Base-by-base conservation (phyloP, 352 stramenopile genomes). In the Pythium dissimile region DNA sequence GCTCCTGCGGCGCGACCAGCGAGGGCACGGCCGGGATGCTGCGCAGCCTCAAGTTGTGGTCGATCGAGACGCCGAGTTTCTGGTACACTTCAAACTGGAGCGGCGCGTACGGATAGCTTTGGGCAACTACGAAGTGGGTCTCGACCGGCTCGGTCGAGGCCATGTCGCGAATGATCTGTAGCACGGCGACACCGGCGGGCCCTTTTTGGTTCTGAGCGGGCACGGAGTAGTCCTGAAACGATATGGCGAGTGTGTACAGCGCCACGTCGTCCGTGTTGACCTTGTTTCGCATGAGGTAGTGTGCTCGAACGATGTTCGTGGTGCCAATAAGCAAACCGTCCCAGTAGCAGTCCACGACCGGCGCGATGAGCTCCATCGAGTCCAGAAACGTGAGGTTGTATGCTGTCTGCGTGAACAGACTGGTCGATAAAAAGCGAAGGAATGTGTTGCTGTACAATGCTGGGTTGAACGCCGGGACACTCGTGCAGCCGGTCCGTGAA, bases 261-360 rank as follows among this genome's bases (percentile, higher is more conserved):
- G 35, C 45, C 26, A 67, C 43, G 34, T 60, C 39, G 9, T 64
- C 41, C 0, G 24, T 9, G 38, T 21, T 51, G 0, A 23, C 4
- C 8, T 44, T 39, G 20, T 16, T 39, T 16, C 58, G 56, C 31
- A 66, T 37, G 18, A 71, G 39, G 21, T 57, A 67, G 31, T 50
- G 53, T 18, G 60, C 38, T 8, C 49, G 30, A 1, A 20, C 24
- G 18, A 50, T 8, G 1, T 50, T 56, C 13, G 27, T 10, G 42
- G 59, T 42, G 1, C 26, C 46, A 2, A 59, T 3, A 2, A 54
- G 1, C 38, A 84, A 55, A 15, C 56, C 38, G 4, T 31, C 39
- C n/a, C 64, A 75, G 5, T 64, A 64, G 49, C 74, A 84, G 42
- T 82, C 72, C 8, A 80, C 62, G 0, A 85, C 50, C 0, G 71